Percentiles rank a stretch among this genome's conserved stretches.
Conservation (phyloP, 2,329 filamentous ascomycete genomes). For the Periconia sp. region DNA sequence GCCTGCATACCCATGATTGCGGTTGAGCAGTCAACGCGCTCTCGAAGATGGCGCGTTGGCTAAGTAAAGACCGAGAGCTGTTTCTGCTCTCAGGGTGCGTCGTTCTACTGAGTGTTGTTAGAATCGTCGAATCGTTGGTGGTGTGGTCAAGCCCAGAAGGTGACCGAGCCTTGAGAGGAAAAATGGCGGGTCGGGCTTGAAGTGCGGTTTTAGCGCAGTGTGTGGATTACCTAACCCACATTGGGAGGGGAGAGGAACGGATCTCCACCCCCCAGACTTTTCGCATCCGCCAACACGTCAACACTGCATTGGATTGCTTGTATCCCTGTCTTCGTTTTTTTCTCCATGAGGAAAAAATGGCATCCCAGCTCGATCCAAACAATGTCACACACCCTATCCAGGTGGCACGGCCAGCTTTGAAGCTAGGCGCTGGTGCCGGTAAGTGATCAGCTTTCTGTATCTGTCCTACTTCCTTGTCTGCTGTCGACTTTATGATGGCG, state of each 20-base stretch:
- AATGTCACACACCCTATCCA: slow-evolving; percentile 31
- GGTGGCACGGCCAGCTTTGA: slow-evolving; percentile 25
- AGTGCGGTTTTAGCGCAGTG: slow-evolving; percentile 13
- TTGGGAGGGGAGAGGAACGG: background rate
- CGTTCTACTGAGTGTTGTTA: slow-evolving; percentile 22
- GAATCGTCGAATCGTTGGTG: slow-evolving; percentile 15
- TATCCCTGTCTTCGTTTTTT: background rate
- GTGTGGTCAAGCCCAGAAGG: slow-evolving; percentile 20
- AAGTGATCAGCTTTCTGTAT: slow-evolving; percentile 12
- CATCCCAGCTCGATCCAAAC: slow-evolving; percentile 18
- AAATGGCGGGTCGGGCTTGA: slow-evolving; percentile 26
- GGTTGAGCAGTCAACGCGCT: slow-evolving; percentile 44
- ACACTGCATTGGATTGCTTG: background rate
- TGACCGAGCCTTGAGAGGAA: slow-evolving; percentile 25
- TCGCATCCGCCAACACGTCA: background rate
- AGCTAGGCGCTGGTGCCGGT: slow-evolving; percentile 34
- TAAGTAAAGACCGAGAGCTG: slow-evolving; percentile 30
- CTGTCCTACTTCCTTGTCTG: background rate
- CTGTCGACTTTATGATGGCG: background rate
- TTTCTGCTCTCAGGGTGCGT: slow-evolving; percentile 26
- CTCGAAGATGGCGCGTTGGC: slow-evolving; percentile 39
- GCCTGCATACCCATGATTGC: slow-evolving; percentile 62
- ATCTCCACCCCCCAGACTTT: background rate
- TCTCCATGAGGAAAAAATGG: slow-evolving; percentile 28
- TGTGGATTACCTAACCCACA: background rate